Conservation (phyloP, 169 alveolate genomes). For the Eimeria necatrix region DNA sequence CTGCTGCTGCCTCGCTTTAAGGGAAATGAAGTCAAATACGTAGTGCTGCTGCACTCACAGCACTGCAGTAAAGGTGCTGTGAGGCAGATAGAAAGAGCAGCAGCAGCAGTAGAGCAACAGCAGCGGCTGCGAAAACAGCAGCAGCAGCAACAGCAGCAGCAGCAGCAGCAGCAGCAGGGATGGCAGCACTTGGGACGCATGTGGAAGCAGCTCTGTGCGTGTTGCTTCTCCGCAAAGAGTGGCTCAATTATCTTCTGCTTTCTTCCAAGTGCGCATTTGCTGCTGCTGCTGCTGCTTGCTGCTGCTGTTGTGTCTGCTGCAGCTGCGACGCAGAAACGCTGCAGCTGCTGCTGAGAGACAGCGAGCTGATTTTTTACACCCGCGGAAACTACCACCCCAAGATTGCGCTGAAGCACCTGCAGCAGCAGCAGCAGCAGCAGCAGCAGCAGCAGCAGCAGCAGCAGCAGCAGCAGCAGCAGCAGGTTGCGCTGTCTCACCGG, state of each 20-base stretch:
- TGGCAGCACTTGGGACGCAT: neutral
- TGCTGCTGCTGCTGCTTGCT: too few species aligned
- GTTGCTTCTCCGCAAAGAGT: neutral
- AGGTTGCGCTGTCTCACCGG: neutral
- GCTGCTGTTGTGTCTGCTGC: too few species aligned
- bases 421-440: conserved; percentile 32
- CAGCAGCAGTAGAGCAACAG: conserved; percentile 1
- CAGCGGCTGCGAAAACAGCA: neutral
- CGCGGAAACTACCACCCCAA: conserved; percentile 68
- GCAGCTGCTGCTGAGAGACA: conserved; percentile 49
- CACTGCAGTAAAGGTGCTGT: too few species aligned
- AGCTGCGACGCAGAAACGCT: conserved; percentile 63
- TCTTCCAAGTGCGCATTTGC: too few species aligned
- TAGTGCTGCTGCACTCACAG: too few species aligned
- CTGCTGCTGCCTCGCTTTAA: neutral
- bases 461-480: conserved; percentile 16
- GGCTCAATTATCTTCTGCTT: too few species aligned
- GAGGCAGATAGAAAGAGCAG: neutral
- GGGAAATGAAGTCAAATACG: too few species aligned
- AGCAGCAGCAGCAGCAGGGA: neutral
- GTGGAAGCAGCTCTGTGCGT: neutral
- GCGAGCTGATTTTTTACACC: conserved; percentile 43
- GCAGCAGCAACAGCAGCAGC: neutral
- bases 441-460: conserved; percentile 18
- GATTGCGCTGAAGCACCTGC: conserved; percentile 32